These are phyloP conservation scores for Beauveria varroae DNA, from an alignment of 2,329 filamentous ascomycete genomes.

Conservation along the genomic window DNA sequence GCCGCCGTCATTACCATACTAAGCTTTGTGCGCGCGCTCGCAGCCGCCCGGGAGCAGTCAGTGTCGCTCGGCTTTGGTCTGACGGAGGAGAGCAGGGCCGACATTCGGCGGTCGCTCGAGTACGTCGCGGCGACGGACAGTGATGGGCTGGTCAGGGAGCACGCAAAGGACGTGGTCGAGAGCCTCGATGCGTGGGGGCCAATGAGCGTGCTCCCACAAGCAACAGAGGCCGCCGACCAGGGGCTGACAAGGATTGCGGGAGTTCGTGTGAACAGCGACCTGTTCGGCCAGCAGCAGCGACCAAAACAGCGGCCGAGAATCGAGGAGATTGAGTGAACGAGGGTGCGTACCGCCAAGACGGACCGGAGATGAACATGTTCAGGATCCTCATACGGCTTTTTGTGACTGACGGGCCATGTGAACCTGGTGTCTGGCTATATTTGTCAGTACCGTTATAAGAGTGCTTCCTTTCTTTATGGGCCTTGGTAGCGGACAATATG, in stretches of 20 bases:
- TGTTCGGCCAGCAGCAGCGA: background rate
- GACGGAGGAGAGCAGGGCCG: slow-evolving; percentile 46
- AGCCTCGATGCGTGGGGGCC: slow-evolving; percentile 56
- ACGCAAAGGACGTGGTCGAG: slow-evolving; percentile 60
- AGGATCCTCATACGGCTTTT: no score
- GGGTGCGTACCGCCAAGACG: background rate
- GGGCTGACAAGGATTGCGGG: slow-evolving; percentile 29
- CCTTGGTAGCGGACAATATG: no score
- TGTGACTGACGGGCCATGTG: no score
- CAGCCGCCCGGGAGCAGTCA: slow-evolving; percentile 47
- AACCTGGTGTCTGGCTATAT: no score
- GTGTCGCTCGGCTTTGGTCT: slow-evolving; percentile 49
- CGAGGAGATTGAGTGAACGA: slow-evolving; percentile 52
- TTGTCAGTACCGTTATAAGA: no score
- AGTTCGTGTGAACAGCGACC: slow-evolving; percentile 27
- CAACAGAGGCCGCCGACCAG: slow-evolving; percentile 17
- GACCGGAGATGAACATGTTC: no score
- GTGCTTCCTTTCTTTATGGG: no score
- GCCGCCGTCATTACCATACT: slow-evolving; percentile 58
- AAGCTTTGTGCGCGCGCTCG: slow-evolving; percentile 52
- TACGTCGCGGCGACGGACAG: slow-evolving; percentile 61
- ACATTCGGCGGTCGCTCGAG: slow-evolving; percentile 53
- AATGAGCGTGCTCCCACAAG: slow-evolving; percentile 35
- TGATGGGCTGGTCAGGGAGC: slow-evolving; percentile 60
- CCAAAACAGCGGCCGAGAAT: slow-evolving; percentile 34